These are phyloP conservation scores for Penicillium sclerotigenum DNA, from an alignment of 2,329 filamentous ascomycete species.

Conservation along the genomic window DNA sequence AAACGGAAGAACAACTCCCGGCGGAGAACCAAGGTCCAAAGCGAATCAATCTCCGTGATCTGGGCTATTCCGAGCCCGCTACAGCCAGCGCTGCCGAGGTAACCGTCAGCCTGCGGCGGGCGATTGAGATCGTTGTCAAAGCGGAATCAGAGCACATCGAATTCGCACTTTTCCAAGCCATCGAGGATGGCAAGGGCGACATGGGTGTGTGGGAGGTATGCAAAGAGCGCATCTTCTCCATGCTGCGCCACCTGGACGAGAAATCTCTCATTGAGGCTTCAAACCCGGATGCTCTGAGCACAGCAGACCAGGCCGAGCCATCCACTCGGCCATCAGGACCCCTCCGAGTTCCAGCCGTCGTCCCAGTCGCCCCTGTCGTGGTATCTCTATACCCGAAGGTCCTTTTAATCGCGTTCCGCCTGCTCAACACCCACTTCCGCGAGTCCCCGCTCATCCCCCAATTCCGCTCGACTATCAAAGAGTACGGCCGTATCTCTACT, in stretches of 20 bases:
- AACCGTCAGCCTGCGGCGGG: conserved; percentile 18
- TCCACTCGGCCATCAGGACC: conserved; percentile 1
- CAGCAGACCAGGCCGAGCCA: background rate
- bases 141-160: conserved; percentile 34
- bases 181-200: conserved; percentile 32
- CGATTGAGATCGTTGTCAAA: conserved; percentile 28
- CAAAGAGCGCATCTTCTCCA: conserved; percentile 39
- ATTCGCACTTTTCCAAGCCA: conserved; percentile 27
- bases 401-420: conserved; percentile 40
- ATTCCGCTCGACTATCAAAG: conserved; percentile 41
- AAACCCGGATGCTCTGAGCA: background rate
- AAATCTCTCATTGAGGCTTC: conserved; percentile 2
- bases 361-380: conserved; percentile 34
- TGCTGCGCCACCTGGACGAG: conserved; percentile 31
- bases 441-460: conserved; percentile 40
- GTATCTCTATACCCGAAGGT: conserved; percentile 41
- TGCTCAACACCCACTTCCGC: conserved; percentile 41
- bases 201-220: conserved; percentile 41
- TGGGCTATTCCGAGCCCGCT: conserved; percentile 15
- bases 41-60: conserved; percentile 14
- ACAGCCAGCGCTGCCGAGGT: conserved; percentile 6
- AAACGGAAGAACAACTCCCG: background rate
- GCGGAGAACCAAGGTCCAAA: background rate
- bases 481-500: conserved; percentile 41
- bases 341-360: conserved; percentile 32